Conservation (phyloP, 2,329 filamentous ascomycete species). For the Fusarium scirpi region DNA sequence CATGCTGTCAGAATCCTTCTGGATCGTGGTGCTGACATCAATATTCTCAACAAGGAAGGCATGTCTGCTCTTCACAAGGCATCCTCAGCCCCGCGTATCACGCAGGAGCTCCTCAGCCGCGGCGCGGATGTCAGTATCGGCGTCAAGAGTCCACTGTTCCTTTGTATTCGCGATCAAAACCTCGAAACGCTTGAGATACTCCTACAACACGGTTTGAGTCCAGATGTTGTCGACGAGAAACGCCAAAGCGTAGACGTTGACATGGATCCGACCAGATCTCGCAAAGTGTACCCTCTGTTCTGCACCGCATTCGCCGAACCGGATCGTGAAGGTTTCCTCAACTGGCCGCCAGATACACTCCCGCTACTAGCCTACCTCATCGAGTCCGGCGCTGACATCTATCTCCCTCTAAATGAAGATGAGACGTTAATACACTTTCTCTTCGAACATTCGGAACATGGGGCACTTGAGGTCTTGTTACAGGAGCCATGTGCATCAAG, state of each 20-base stretch:
- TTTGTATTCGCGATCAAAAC: conserved; percentile 22
- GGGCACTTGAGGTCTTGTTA: neutral
- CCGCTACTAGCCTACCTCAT: conserved; percentile 22
- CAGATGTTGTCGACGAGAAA: conserved; percentile 13
- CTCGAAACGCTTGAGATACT: conserved; percentile 17
- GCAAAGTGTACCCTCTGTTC: conserved; percentile 24
- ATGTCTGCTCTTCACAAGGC: conserved; percentile 26
- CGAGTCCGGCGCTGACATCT: conserved; percentile 25
- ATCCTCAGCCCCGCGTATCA: conserved; percentile 2
- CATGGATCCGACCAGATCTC: neutral
- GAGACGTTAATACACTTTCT: conserved; percentile 38
- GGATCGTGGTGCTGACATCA: conserved; percentile 32
- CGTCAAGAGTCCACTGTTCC: conserved; percentile 21
- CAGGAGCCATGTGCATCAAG: conserved; percentile 30
- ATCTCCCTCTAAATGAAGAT: conserved; percentile 32
- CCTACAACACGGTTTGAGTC: conserved; percentile 25
- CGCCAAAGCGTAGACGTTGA: neutral
- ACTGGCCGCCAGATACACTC: neutral
- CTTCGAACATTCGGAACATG: conserved; percentile 21
- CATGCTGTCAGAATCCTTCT: conserved; percentile 28
- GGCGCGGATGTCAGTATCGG: conserved; percentile 20
- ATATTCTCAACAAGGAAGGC: conserved; percentile 12
- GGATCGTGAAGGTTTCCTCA: accelerated
- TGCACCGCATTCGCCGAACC: conserved; percentile 1
- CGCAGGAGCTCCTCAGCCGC: conserved; percentile 14